Evolutionary conservation across 2,329 filamentous ascomycete species (phyloP).

Genomic region (Tolypocladium ophioglossoides): DNA sequence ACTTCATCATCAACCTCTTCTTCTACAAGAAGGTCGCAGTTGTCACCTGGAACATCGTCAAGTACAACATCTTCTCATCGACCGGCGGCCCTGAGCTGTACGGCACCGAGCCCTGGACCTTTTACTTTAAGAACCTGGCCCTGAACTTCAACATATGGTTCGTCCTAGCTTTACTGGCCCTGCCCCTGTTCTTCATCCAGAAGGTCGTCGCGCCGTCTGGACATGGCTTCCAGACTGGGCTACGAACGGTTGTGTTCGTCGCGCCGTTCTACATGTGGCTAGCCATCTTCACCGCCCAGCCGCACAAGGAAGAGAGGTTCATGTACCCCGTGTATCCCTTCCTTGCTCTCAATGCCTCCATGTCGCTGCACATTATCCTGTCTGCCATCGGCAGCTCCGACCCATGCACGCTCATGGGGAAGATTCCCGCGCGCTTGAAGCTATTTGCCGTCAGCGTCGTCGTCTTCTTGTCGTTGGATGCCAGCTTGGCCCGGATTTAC

Average conservation of each 20-base stretch:
- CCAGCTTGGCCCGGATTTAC: conserved; percentile 61
- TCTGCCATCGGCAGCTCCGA: conserved; percentile 62
- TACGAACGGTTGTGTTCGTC: conserved; percentile 70
- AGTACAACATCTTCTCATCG: conserved; percentile 86
- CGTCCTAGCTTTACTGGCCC: conserved; percentile 59
- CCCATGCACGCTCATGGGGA: conserved; percentile 55
- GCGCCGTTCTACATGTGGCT: conserved; percentile 93
- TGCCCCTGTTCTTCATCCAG: conserved; percentile 68
- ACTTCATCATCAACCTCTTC: conserved; percentile 64
- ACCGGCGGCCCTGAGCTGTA: conserved; percentile 83
- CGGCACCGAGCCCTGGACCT: conserved; percentile 93
- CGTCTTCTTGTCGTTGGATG: conserved; percentile 52
- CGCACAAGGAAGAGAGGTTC: conserved; percentile 96
- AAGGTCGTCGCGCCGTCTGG: conserved; percentile 51
- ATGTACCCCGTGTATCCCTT: conserved; percentile 97
- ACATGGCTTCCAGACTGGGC: conserved; percentile 55
- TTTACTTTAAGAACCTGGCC: conserved; percentile 82
- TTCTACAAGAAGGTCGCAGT: conserved; percentile 74
- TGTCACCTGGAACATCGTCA: conserved; percentile 85
- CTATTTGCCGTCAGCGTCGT: conserved; percentile 48
- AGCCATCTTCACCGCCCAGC: conserved; percentile 78
- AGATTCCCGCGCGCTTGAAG: conserved; percentile 67
- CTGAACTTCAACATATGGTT: conserved; percentile 98
- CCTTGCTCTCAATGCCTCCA: conserved; percentile 76
- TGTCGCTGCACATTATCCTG: conserved; percentile 73